Percentiles rank a stretch among this genome's conserved stretches.
Conservation (phyloP, 352 stramenopile genomes). For the Thalassiosira delicatula region DNA sequence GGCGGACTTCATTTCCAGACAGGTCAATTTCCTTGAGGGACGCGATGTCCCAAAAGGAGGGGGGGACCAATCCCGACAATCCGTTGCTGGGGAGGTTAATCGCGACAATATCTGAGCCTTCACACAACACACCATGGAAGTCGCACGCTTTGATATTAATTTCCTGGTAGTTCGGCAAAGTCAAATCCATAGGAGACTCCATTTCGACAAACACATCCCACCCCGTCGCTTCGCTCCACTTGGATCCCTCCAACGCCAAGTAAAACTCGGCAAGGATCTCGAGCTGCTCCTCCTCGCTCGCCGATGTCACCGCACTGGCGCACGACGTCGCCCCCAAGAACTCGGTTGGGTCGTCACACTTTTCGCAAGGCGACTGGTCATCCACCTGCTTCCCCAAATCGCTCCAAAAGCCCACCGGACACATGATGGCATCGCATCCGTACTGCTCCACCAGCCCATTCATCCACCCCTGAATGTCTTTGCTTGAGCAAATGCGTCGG, state of each 20-base stretch:
- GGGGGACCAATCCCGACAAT: conserved; percentile 60
- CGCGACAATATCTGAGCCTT: conserved; percentile 29
- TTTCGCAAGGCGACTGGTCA: conserved; percentile 53
- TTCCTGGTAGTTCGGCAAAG: conserved; percentile 48
- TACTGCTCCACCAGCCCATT: conserved; percentile 73
- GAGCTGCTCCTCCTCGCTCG: conserved; percentile 28
- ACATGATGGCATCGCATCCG: conserved; percentile 82
- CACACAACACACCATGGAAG: conserved; percentile 61
- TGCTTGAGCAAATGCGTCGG: conserved; percentile 54
- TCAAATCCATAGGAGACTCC: conserved; percentile 54
- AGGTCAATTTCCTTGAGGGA: conserved; percentile 59
- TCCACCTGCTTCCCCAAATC: conserved; percentile 65
- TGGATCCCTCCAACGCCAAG: conserved; percentile 47
- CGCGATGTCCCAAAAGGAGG: conserved; percentile 56
- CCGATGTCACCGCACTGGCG: conserved; percentile 9
- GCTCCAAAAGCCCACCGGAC: conserved; percentile 67
- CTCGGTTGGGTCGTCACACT: conserved; percentile 55
- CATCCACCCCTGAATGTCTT: conserved; percentile 70
- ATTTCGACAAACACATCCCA: conserved; percentile 65
- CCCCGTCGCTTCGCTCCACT: conserved; percentile 62
- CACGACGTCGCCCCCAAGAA: conserved; percentile 44
- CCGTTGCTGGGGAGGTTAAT: conserved; percentile 50
- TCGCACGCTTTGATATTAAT: conserved; percentile 47
- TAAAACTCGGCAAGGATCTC: conserved; percentile 76
- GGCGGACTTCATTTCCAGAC: conserved; percentile 58